These are phyloP conservation scores for Colletotrichum siamense DNA, from an alignment of 2,329 filamentous ascomycete genomes.

Conservation along the genomic window DNA sequence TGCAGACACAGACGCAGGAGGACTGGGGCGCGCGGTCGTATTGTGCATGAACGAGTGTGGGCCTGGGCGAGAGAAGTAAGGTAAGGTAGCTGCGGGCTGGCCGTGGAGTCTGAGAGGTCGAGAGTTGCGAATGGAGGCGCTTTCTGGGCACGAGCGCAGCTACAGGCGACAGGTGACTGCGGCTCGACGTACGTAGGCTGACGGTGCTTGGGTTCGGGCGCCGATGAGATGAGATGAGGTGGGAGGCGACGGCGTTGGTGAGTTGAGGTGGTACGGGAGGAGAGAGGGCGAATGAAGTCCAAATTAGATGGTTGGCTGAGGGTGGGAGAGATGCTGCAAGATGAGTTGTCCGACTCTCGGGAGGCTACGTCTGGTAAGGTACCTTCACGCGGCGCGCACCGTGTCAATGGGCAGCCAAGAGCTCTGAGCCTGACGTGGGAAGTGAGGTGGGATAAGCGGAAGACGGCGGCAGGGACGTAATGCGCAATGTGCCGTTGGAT, in stretches of 20 bases:
- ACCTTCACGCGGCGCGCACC: background rate
- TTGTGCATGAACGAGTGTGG: slow-evolving; percentile 39
- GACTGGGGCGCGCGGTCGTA: slow-evolving; percentile 24
- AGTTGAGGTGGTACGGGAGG: background rate
- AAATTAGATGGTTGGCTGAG: background rate
- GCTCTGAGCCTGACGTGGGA: background rate
- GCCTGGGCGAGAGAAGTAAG: slow-evolving; percentile 10
- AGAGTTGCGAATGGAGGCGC: slow-evolving; percentile 2
- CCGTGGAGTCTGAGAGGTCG: background rate
- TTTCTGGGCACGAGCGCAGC: background rate
- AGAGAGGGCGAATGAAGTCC: slow-evolving; percentile 13
- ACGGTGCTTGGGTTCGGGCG: background rate
- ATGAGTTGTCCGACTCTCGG: slow-evolving; percentile 24
- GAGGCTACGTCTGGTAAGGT: background rate
- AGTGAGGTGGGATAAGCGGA: background rate
- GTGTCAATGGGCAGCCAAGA: background rate
- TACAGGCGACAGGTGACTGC: background rate
- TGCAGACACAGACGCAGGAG: slow-evolving; percentile 27
- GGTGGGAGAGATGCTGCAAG: slow-evolving; percentile 21
- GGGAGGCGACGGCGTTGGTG: background rate
- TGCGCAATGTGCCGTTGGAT: background rate
- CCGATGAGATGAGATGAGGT: background rate
- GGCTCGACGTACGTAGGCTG: background rate
- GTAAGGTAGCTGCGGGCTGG: background rate
- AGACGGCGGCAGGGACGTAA: background rate